Evolutionary conservation across 805 yeast genomes (phyloP), one percentile per base, ranked within the genome.

Genomic region (Saccharomycopsis javanensis): DNA sequence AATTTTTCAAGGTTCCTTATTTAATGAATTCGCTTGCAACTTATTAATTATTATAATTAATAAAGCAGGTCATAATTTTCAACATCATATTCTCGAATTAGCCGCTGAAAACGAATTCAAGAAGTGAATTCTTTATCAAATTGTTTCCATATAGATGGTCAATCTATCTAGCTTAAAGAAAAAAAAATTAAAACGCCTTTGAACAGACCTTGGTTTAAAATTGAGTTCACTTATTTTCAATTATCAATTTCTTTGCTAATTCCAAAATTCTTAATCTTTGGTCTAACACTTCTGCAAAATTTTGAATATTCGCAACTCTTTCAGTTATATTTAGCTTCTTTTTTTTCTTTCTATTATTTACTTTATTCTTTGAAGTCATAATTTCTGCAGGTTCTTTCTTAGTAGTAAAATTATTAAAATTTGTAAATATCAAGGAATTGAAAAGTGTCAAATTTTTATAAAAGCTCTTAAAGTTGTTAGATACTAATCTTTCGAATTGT

Each of bases 221-320:
- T 34, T 42, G 46, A 30, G 52, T 52, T 31, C 35, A 30, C 48
- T 34, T 37, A n/a, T 35, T 52, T 27, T 33, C 46, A 34, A 52
- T 23, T 8, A 28, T 52, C 46, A 42, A 20, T 52, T 51, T 58
- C 50, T 42, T 54, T 25, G 63, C 55, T 16, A 50, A 30, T 35
- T 60, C 63, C 20, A 60, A 50, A 10, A 60, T 56, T 53, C 63
- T 25, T 13, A 60, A 51, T 46, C 53, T 56, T 42, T 56, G 63
- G 37, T 60, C 63, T 7, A 58, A 54, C 38, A 35, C 16, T 34
- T 60, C 63, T 31, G 63, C 63, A 33, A 51, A 54, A 31, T 4
- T 33, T 46, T 60, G 63, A 7, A 58, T 56, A 13, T 48, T 42
- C 18, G 46, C 54, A n/a, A 55, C 58, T 38, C 53, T 58, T 18